Evolutionary conservation across 495 filamentous ascomycete genomes (phyloP).

Genomic region (Bombardia bombarda): DNA sequence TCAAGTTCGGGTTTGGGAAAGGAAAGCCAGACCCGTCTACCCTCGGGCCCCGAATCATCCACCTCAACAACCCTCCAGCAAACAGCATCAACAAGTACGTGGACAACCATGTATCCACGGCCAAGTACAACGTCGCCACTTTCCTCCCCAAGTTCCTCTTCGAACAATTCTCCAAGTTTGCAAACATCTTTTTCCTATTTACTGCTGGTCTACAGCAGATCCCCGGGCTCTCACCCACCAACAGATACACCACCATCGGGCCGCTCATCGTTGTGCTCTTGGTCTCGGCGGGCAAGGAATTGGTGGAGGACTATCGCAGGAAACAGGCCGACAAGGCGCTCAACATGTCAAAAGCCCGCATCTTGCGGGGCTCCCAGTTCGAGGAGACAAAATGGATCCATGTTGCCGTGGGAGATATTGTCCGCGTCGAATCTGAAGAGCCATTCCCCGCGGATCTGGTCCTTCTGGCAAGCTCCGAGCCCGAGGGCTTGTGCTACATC

Average conservation of each 20-base stretch:
- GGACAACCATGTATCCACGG: slow-evolving; percentile 93
- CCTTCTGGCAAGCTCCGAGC: slow-evolving; percentile 87
- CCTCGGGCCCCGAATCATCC: slow-evolving; percentile 84
- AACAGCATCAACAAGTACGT: slow-evolving; percentile 83
- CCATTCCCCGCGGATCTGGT: slow-evolving; percentile 94
- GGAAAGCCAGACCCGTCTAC: slow-evolving; percentile 81
- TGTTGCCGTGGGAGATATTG: slow-evolving; percentile 87
- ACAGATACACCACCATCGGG: slow-evolving; percentile 90
- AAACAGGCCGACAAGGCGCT: slow-evolving; percentile 79
- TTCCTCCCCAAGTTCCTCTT: slow-evolving; percentile 97
- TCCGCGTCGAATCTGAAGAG: slow-evolving; percentile 91
- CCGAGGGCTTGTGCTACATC: slow-evolving; percentile 97
- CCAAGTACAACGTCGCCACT: slow-evolving; percentile 95
- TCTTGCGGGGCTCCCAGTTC: slow-evolving; percentile 79
- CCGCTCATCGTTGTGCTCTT: slow-evolving; percentile 82
- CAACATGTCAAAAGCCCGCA: slow-evolving; percentile 79
- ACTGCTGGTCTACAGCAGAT: slow-evolving; percentile 95
- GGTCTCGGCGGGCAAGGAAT: slow-evolving; percentile 90
- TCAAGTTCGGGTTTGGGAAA: slow-evolving; percentile 93
- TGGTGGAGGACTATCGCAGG: slow-evolving; percentile 89
- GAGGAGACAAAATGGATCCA: slow-evolving; percentile 87
- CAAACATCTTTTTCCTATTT: slow-evolving; percentile 99
- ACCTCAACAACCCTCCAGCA: slow-evolving; percentile 94
- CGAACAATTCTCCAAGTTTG: slow-evolving; percentile 99
- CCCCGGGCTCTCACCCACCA: slow-evolving; percentile 88